phyloP scores from a whole-genome alignment of 2,329 filamentous ascomycete species.

The Cladosporium halotolerans region DNA sequence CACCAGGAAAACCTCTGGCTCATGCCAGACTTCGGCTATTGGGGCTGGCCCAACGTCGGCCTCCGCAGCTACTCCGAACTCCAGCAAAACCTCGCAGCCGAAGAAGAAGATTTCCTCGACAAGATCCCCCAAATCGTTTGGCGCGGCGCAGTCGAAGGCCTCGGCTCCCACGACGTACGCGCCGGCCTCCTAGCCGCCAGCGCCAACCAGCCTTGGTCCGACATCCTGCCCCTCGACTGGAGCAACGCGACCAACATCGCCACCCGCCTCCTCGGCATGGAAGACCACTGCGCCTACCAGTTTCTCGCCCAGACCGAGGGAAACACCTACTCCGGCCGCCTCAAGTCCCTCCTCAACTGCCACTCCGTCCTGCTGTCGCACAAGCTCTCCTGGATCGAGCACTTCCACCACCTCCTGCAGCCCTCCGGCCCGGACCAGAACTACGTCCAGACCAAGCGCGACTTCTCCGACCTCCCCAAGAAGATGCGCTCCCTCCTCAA shows the following conservation, averaged over 20 bases:
- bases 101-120: slow-evolving; percentile 23
- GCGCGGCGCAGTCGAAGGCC: slow-evolving; percentile 37
- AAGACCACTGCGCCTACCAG: slow-evolving; percentile 28
- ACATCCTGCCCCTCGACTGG: slow-evolving; percentile 31
- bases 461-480: slow-evolving; percentile 25
- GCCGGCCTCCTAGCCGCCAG: slow-evolving; percentile 27
- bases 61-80: slow-evolving; percentile 15
- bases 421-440: slow-evolving; percentile 26
- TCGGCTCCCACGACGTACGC: slow-evolving; percentile 22
- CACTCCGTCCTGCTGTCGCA: slow-evolving; percentile 27
- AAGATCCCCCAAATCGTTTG: slow-evolving; percentile 45
- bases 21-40: slow-evolving; percentile 48
- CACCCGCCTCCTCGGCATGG: slow-evolving; percentile 19
- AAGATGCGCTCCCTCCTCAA: slow-evolving; percentile 16
- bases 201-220: slow-evolving; percentile 39
- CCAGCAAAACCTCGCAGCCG: slow-evolving; percentile 11
- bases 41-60: slow-evolving; percentile 47
- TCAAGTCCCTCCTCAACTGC: slow-evolving; percentile 31
- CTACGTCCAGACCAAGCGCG: slow-evolving; percentile 25
- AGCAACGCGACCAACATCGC: slow-evolving; percentile 20
- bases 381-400: slow-evolving; percentile 26
- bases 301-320: slow-evolving; percentile 31
- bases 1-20: slow-evolving; percentile 37
- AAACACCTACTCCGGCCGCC: slow-evolving; percentile 29
- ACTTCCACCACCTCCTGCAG: slow-evolving; percentile 27